phyloP scores from a whole-genome alignment of 208 protist species.

The Trypanosomatidae sp. region DNA sequence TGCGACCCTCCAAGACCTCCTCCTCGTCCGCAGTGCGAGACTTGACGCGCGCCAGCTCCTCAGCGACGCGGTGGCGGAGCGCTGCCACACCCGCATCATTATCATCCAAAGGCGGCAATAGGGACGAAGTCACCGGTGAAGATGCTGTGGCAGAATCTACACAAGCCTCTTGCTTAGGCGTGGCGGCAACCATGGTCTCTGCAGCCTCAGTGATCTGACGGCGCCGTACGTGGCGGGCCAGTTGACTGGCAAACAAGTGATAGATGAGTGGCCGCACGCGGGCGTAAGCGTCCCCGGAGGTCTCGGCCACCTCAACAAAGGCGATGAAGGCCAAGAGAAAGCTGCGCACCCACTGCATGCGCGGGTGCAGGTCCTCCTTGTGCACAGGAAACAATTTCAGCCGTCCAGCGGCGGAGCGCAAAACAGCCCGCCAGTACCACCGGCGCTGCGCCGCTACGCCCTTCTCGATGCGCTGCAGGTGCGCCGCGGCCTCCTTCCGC shows the following conservation, averaged over 20 bases:
- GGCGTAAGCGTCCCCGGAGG: conserved; percentile 49
- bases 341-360: conserved; percentile 83
- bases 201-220: conserved; percentile 14
- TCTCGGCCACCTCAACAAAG: conserved; percentile 71
- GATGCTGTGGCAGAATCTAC: neutral
- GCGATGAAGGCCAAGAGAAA: conserved; percentile 80
- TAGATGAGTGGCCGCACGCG: conserved; percentile 49
- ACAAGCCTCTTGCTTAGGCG: neutral
- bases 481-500: conserved; percentile 46
- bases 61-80: conserved; percentile 12
- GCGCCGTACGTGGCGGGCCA: conserved; percentile 34
- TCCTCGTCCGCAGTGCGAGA: conserved; percentile 47
- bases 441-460: conserved; percentile 78
- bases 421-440: conserved; percentile 89
- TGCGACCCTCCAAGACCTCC: conserved; percentile 45
- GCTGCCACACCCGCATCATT: neutral
- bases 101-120: neutral
- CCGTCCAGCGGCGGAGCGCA: conserved; percentile 51
- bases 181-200: neutral
- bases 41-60: conserved; percentile 36
- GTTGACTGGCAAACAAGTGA: conserved; percentile 69
- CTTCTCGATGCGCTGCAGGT: conserved; percentile 79
- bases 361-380: conserved; percentile 65
- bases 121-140: neutral
- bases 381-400: conserved; percentile 79